Evolutionary conservation across 441 rosid species (phyloP), one percentile per base, ranked within the genome.

Genomic region (Hura crepitans): DNA sequence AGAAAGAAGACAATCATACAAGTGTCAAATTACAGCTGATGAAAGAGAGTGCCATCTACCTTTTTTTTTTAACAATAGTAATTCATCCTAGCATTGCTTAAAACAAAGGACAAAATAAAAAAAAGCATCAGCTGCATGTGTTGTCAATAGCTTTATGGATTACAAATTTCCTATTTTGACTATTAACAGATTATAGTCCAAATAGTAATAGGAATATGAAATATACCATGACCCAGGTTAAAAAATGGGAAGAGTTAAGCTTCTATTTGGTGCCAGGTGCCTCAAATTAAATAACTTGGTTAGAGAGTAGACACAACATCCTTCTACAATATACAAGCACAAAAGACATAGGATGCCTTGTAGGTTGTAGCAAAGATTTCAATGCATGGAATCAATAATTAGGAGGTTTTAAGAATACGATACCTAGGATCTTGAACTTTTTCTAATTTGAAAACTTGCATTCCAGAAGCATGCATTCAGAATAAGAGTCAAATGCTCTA

Each of bases 21-120:
- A 55, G 35, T 6, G 50, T 67, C 66, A 8, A 33, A 72, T 61
- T 66, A 70, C 50, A 14, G 42, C 53, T 64, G 47, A 49, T 46
- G 22, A 37, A 62, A 9, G 39, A 14, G 39, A 25, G 39, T 31
- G 33, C 50, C n/a, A 68, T 11, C 13, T 22, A 4, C 22, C 51
- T 56, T 68, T 54, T 43, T 35, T 35, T 35, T 35, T 54, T 56
- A 28, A 68, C 14, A 27, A 27, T 17, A 22, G 22, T 2, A 20
- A 13, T 14, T 18, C 42, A 18, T 28, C 5, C 4, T 54, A 17
- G 3, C 28, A 17, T 23, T 12, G 39, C 1, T 25, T 13, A 43
- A 10, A 31, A 5, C 6, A 18, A 18, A 49, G 5, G 23, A 4
- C 5, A 68, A 43, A 42, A 33, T n/a, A n/a, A 10, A 22, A 6